These are phyloP conservation scores for Colletotrichum zoysiae DNA, from an alignment of 2,329 filamentous ascomycete species.

Conservation along the genomic window DNA sequence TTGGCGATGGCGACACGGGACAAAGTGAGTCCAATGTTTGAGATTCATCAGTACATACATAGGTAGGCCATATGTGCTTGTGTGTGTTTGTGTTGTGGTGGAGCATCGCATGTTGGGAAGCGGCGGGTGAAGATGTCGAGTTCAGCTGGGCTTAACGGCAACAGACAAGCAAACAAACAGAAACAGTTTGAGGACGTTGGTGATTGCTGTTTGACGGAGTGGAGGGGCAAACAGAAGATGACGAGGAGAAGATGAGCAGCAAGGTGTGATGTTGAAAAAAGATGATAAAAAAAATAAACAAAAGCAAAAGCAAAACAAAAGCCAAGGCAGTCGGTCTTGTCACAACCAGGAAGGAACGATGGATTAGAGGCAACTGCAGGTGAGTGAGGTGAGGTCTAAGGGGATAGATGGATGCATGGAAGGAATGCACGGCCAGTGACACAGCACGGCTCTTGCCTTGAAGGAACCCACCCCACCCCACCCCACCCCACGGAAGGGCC, in stretches of 20 bases:
- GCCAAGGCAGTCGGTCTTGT: no score
- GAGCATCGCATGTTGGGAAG: constrained; percentile 7
- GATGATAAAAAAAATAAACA: no score
- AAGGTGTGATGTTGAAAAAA: not conserved
- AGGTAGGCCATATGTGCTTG: constrained; percentile 20
- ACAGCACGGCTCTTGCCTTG: not conserved
- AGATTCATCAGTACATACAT: constrained; percentile 16
- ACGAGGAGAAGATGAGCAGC: not conserved
- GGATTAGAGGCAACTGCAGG: not conserved
- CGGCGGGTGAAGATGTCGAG: not conserved
- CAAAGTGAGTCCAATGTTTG: constrained; percentile 39
- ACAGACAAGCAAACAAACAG: not conserved
- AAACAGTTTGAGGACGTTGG: not conserved
- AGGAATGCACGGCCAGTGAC: not conserved
- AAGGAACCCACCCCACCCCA: not conserved
- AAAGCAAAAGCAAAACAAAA: no score
- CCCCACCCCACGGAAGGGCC: not conserved
- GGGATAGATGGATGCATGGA: not conserved
- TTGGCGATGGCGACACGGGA: not conserved
- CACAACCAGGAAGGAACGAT: no score
- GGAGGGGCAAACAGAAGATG: not conserved
- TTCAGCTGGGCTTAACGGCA: constrained; percentile 11
- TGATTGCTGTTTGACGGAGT: not conserved
- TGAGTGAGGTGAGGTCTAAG: not conserved
- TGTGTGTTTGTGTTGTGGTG: not conserved